phyloP scores from a whole-genome alignment of 257 asterid genomes.

The Ballota nigra region DNA sequence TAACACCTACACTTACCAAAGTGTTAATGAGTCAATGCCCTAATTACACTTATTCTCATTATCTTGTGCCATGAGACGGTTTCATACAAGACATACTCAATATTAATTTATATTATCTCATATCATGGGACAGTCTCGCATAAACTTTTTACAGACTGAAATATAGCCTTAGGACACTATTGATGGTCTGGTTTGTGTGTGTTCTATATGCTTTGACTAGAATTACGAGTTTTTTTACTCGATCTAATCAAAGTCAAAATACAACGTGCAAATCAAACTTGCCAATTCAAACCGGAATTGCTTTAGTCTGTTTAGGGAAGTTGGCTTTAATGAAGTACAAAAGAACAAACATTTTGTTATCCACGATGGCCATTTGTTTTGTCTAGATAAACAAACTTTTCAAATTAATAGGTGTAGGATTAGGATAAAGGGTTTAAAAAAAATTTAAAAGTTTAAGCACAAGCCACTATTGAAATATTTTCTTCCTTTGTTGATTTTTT shows the following conservation, averaged over 20 bases:
- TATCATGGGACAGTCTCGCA: no score
- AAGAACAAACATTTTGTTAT: not conserved
- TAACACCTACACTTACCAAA: no score
- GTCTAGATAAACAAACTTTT: not conserved
- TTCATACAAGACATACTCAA: no score
- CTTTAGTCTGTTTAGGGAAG: not conserved
- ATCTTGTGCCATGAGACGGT: no score
- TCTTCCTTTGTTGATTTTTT: no score
- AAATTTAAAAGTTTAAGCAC: not conserved
- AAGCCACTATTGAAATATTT: no score
- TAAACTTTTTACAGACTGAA: no score
- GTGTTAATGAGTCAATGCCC: no score
- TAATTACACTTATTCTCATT: no score
- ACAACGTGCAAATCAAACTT: constrained; percentile 17
- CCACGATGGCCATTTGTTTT: not conserved
- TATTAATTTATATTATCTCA: no score
- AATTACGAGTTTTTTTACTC: not conserved
- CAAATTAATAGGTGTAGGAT: not conserved
- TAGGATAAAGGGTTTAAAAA: not conserved
- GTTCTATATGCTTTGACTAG: constrained; percentile 6
- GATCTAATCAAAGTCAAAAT: not conserved
- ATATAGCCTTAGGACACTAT: no score
- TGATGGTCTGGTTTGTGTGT: no score
- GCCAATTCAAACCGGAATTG: not conserved
- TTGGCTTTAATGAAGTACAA: not conserved